Evolutionary conservation across 148 eudicot species (phyloP).

Genomic region (Cornus kousa): DNA sequence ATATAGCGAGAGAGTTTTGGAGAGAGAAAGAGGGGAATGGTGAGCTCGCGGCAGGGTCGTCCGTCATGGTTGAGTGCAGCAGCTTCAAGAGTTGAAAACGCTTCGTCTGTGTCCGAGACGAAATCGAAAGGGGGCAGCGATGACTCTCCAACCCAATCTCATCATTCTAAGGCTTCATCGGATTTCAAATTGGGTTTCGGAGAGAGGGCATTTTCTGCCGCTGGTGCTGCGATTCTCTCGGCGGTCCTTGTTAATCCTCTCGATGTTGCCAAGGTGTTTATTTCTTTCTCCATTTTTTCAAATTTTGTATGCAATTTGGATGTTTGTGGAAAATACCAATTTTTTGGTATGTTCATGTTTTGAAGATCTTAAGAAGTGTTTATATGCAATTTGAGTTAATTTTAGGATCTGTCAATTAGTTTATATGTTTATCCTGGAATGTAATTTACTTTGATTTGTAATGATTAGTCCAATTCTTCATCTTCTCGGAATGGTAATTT

Average conservation of each 20-base stretch:
- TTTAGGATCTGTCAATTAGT: no score
- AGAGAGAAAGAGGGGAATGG: slow-evolving; percentile 12
- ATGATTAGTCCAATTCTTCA: no score
- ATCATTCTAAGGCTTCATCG: slow-evolving; percentile 12
- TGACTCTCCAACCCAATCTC: slow-evolving; percentile 1
- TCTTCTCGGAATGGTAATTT: no score
- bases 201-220: slow-evolving; percentile 73
- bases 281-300: neutral
- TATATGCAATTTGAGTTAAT: no score
- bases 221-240: slow-evolving; percentile 81
- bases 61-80: slow-evolving; percentile 49
- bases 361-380: no score
- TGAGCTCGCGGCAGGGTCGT: slow-evolving; percentile 33
- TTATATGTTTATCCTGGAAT: no score
- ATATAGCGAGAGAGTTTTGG: neutral
- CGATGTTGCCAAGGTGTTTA: slow-evolving; percentile 78
- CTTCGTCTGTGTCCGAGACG: slow-evolving; percentile 24
- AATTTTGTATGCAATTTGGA: neutral
- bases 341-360: neutral
- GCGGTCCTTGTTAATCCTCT: slow-evolving; percentile 91
- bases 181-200: slow-evolving; percentile 48
- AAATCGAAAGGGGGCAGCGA: slow-evolving; percentile 11
- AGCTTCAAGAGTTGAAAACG: slow-evolving; percentile 38
- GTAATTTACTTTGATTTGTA: no score
- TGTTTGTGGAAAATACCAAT: neutral